Evolutionary conservation across 1,284 basidiomycete genomes (phyloP).

Genomic region (Ganoderma resinaceum): DNA sequence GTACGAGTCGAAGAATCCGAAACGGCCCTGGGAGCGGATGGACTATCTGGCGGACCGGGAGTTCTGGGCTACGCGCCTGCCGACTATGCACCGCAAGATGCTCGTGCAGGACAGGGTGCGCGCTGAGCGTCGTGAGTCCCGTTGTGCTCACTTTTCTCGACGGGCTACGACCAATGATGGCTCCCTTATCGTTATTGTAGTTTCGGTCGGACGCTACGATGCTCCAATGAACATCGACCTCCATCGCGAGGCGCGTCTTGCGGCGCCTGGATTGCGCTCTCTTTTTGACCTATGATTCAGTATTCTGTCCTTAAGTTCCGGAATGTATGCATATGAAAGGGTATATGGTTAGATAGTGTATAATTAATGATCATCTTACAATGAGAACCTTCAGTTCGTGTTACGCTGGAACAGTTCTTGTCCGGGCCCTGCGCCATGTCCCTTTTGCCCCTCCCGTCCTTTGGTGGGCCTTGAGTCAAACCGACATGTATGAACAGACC

Average conservation of each 20-base stretch:
- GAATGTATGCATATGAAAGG: not conserved
- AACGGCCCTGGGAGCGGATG: not conserved
- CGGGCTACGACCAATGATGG: not conserved
- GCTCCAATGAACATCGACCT: not conserved
- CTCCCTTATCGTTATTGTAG: not conserved
- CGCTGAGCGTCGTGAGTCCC: not conserved
- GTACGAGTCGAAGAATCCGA: not conserved
- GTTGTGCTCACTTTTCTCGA: not conserved
- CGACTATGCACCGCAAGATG: not conserved
- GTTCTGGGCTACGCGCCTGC: not conserved
- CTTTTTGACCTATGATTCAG: not conserved
- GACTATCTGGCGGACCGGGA: not conserved
- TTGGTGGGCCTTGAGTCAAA: constrained; percentile 11
- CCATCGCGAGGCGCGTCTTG: not conserved
- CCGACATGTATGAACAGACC: constrained; percentile 8
- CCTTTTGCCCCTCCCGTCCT: not conserved
- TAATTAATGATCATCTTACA: not conserved
- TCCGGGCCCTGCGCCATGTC: constrained; percentile 10
- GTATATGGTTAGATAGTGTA: not conserved
- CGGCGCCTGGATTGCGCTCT: not conserved
- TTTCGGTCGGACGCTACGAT: not conserved
- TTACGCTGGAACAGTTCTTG: constrained; percentile 3
- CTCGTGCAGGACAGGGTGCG: not conserved
- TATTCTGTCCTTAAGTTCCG: not conserved
- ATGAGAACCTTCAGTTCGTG: not conserved